phyloP scores from a whole-genome alignment of 2,329 filamentous ascomycete genomes.

The Diaporthe velutina region DNA sequence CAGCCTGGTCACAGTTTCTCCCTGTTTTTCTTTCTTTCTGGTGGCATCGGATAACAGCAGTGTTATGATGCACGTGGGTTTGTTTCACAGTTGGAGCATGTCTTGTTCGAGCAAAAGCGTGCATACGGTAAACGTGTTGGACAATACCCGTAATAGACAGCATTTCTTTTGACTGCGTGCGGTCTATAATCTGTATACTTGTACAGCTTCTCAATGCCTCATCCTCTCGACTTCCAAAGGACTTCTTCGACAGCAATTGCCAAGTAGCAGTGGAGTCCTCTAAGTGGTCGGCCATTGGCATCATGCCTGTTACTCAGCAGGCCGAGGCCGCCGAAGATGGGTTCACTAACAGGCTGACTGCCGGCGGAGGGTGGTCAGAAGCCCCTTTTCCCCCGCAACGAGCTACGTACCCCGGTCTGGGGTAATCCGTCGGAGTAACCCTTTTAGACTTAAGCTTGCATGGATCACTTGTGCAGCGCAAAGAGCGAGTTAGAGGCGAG shows the following conservation, averaged over 20 bases:
- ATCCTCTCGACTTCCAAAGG: background rate
- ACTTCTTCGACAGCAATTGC: background rate
- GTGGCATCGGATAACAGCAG: background rate
- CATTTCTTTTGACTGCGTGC: background rate
- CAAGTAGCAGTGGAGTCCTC: background rate
- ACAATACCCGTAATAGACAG: constrained; percentile 29
- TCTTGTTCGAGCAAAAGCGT: constrained; percentile 9
- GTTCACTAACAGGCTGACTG: no score
- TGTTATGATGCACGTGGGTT: background rate
- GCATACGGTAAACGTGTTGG: constrained; percentile 13
- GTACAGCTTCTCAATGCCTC: background rate
- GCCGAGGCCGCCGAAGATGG: background rate
- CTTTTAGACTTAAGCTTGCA: background rate
- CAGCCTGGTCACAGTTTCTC: background rate
- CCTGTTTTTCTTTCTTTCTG: background rate
- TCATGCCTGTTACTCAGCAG: background rate
- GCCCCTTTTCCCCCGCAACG: background rate
- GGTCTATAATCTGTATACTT: background rate
- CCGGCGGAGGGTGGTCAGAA: constrained; percentile 2
- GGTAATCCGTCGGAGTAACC: constrained; percentile 24
- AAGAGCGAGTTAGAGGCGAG: constrained; percentile 5
- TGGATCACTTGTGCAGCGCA: background rate
- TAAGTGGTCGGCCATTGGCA: background rate
- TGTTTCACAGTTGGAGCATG: background rate
- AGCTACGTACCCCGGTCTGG: background rate